phyloP scores from a whole-genome alignment of 148 eudicot genomes.

The Beta vulgaris region DNA sequence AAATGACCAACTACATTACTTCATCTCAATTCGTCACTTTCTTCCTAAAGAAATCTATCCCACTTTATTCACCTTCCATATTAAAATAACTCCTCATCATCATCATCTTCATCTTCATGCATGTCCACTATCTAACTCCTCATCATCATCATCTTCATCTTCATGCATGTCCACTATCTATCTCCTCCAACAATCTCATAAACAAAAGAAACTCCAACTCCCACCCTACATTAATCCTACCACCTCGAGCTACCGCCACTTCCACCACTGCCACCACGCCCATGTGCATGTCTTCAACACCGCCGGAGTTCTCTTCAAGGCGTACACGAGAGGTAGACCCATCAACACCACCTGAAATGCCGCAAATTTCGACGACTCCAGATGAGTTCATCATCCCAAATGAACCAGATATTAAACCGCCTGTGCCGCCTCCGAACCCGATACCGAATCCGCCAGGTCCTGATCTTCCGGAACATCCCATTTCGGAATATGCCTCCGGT shows the following conservation, averaged over 20 bases:
- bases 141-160: background rate
- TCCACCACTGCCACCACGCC: background rate
- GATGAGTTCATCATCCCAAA: conserved; percentile 13
- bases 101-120: conserved; percentile 1
- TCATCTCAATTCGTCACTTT: too few species aligned
- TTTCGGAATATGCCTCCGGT: too few species aligned
- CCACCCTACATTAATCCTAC: background rate
- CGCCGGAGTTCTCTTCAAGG: conserved; percentile 20
- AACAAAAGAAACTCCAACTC: too few species aligned
- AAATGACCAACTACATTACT: too few species aligned
- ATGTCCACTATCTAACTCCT: background rate
- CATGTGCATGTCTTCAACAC: background rate
- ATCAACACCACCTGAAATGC: conserved; percentile 19
- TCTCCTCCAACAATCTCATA: background rate
- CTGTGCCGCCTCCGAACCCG: conserved; percentile 4
- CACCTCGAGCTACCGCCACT: background rate
- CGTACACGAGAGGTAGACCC: conserved; percentile 15
- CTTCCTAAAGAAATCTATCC: too few species aligned
- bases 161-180: background rate
- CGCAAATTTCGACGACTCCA: background rate
- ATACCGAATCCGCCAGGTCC: conserved; percentile 22
- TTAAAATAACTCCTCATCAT: too few species aligned
- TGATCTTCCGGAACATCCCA: conserved; percentile 19
- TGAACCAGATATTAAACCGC: conserved; percentile 10
- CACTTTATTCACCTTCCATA: too few species aligned